Conservation (phyloP, 345 rosid genomes). For the Aquilaria malaccensis region DNA sequence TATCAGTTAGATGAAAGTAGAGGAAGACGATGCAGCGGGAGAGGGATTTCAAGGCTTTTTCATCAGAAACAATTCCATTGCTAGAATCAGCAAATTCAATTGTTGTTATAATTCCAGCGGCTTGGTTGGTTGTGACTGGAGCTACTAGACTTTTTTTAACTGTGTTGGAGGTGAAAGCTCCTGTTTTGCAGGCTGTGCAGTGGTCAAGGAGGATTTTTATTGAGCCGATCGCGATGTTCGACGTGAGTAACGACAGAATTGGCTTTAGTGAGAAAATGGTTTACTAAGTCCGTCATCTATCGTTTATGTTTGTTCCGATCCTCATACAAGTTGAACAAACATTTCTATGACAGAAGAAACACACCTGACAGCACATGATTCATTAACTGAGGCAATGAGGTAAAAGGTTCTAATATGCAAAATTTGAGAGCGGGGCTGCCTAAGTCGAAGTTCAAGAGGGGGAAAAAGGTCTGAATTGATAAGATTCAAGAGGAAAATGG, state of each 20-base stretch:
- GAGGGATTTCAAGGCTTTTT: conserved; percentile 52
- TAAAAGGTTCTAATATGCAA: no score
- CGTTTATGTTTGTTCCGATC: no score
- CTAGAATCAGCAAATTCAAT: conserved; percentile 2
- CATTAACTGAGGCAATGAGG: no score
- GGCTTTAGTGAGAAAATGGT: no score
- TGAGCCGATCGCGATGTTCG: conserved; percentile 65
- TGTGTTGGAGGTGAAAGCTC: conserved; percentile 57
- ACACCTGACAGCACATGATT: no score
- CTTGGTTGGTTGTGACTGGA: conserved; percentile 46
- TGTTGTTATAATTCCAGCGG: conserved; percentile 21
- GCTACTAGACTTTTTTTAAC: conserved; percentile 45
- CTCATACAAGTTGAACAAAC: no score
- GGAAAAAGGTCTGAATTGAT: no score
- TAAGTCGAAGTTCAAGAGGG: no score
- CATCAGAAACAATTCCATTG: conserved; percentile 20
- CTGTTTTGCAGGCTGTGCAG: conserved; percentile 25
- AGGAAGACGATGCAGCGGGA: conserved; percentile 32
- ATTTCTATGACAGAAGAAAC: no score
- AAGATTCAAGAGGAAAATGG: no score
- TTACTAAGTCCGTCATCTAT: no score
- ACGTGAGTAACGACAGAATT: conserved; percentile 26
- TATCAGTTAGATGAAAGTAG: conserved; percentile 71
- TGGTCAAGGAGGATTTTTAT: conserved; percentile 41
- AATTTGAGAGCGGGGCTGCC: no score